A percentile compares a stretch with the other conserved stretches of the same genome.
Evolutionary conservation across 2,329 filamentous ascomycete species (phyloP).

Genomic region (Kalmusia sp.): DNA sequence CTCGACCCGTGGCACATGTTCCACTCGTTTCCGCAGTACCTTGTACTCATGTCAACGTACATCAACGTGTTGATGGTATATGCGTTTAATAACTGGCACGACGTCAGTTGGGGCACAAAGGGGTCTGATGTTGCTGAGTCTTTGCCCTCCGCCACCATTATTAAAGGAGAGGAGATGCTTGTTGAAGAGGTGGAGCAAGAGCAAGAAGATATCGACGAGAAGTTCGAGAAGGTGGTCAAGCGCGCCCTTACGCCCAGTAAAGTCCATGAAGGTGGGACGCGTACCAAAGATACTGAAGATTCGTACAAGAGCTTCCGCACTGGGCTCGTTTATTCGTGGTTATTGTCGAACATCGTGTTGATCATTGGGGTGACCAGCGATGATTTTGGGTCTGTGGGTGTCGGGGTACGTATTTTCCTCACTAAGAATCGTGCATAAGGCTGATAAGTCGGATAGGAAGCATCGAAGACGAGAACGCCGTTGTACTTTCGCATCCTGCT

Average conservation of each 20-base stretch:
- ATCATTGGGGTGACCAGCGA: constrained; percentile 90
- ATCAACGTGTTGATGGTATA: constrained; percentile 99
- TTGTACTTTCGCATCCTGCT: background rate
- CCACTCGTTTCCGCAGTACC: constrained; percentile 94
- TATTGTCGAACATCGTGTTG: constrained; percentile 89
- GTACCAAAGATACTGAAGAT: constrained; percentile 90
- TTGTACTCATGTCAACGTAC: constrained; percentile 93
- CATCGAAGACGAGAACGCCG: background rate
- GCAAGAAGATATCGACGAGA: constrained; percentile 96
- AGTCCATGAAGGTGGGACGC: constrained; percentile 75
- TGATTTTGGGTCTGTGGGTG: constrained; percentile 81
- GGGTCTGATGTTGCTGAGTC: constrained; percentile 94
- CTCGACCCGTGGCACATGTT: constrained; percentile 99
- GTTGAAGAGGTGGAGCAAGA: constrained; percentile 97
- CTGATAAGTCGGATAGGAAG: background rate
- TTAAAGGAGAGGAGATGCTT: constrained; percentile 83
- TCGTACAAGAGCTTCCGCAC: constrained; percentile 99
- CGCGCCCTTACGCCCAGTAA: constrained; percentile 81
- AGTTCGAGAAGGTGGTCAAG: constrained; percentile 95
- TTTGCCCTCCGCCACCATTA: constrained; percentile 83
- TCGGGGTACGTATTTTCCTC: constrained; percentile 60
- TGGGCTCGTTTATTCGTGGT: constrained; percentile 89
- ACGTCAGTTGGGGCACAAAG: constrained; percentile 99
- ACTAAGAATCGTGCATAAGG: background rate
- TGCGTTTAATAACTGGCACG: constrained; percentile 99